These are phyloP conservation scores for Epipyxis sp. DNA, from an alignment of 108 stramenopile species.

Conservation along the genomic window DNA sequence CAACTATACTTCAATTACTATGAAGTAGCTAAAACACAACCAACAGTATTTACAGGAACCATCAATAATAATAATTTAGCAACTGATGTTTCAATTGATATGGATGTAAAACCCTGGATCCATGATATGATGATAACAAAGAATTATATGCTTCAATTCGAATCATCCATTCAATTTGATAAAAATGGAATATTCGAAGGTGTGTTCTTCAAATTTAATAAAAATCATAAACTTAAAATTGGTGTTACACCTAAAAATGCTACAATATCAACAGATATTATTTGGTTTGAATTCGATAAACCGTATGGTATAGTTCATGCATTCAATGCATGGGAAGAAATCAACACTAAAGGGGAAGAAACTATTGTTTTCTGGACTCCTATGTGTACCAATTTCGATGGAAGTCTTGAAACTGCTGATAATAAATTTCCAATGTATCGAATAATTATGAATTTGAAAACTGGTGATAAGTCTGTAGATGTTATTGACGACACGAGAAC, in stretches of 20 bases:
- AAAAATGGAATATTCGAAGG: background rate
- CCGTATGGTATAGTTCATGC: background rate
- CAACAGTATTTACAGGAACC: constrained; percentile 5
- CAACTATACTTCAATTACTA: constrained; percentile 19
- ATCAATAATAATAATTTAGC: no score
- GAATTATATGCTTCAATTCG: background rate
- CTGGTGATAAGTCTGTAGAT: no score
- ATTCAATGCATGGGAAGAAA: constrained; percentile 24
- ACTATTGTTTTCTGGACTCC: no score
- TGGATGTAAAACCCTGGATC: no score
- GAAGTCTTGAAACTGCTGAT: no score
- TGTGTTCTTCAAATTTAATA: background rate
- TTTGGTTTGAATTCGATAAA: background rate
- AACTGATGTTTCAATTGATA: constrained; percentile 1
- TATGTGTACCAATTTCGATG: no score
- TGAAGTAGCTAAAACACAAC: background rate
- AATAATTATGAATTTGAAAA: no score
- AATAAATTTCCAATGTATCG: no score
- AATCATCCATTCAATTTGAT: background rate
- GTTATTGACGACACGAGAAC: no score
- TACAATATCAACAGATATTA: background rate
- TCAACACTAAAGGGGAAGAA: no score
- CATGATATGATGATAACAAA: constrained; percentile 8
- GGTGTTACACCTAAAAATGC: background rate
- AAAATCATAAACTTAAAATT: background rate